Conservation (phyloP, 805 yeast genomes). For the Grigorovia jiainica region DNA sequence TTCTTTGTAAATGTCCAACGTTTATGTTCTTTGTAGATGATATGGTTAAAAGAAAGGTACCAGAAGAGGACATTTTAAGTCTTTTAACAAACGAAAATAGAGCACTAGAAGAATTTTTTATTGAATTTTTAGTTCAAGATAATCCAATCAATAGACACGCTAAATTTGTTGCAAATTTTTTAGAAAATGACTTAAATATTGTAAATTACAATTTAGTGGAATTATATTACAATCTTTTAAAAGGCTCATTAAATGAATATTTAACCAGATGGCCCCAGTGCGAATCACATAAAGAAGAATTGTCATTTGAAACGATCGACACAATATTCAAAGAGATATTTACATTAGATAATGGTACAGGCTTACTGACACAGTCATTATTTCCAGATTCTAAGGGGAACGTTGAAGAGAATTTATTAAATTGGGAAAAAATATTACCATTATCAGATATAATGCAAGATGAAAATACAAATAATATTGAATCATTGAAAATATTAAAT, state of each 20-base stretch:
- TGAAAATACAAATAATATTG: constrained; percentile 7
- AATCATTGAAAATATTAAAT: constrained; percentile 23
- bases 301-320: constrained; percentile 24
- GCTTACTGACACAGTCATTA: constrained; percentile 23
- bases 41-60: constrained; percentile 18
- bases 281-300: constrained; percentile 9
- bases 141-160: constrained; percentile 29
- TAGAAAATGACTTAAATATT: constrained; percentile 19
- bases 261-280: constrained; percentile 22
- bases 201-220: constrained; percentile 25
- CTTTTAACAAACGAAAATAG: constrained; percentile 19
- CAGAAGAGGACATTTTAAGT: constrained; percentile 19
- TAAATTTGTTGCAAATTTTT: constrained; percentile 16
- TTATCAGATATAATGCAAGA: constrained; percentile 5
- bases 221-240: constrained; percentile 22
- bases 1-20: constrained; percentile 25
- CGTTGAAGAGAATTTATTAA: constrained; percentile 25
- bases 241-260: constrained; percentile 16
- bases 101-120: constrained; percentile 23
- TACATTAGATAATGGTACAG: constrained; percentile 26
- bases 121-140: constrained; percentile 27
- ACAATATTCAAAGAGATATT: constrained; percentile 28
- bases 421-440: constrained; percentile 24
- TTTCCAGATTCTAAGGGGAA: constrained; percentile 25
- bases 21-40: constrained; percentile 29